phyloP scores from a whole-genome alignment of 495 filamentous ascomycete genomes.

The Gamarada debralockiae region DNA sequence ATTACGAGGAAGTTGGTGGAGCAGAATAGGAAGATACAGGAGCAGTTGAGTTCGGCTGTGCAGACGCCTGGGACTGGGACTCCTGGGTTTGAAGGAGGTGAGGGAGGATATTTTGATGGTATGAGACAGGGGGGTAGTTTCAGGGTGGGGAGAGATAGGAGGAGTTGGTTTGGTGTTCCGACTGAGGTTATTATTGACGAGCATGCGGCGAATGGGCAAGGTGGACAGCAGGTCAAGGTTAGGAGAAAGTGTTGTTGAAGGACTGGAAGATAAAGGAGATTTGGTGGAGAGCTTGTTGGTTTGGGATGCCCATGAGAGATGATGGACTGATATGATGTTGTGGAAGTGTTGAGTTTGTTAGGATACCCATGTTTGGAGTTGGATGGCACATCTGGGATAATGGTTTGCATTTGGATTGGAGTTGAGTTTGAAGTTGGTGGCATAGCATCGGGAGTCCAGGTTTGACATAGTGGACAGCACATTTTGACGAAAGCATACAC shows the following conservation, averaged over 20 bases:
- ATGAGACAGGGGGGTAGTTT: slow-evolving; percentile 48
- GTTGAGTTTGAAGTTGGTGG: neutral
- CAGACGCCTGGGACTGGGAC: slow-evolving; percentile 28
- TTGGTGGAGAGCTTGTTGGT: neutral
- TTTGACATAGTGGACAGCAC: neutral
- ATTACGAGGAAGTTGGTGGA: slow-evolving; percentile 94
- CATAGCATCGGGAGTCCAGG: slow-evolving; percentile 13
- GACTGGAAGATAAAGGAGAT: neutral
- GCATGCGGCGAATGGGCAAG: slow-evolving; percentile 25
- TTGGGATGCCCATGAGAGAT: neutral
- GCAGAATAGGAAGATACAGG: slow-evolving; percentile 69
- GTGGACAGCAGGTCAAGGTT: slow-evolving; percentile 31
- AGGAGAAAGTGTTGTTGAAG: slow-evolving; percentile 45
- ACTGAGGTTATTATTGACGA: slow-evolving; percentile 35
- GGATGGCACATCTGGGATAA: slow-evolving; percentile 1
- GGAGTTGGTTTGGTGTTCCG: slow-evolving; percentile 60
- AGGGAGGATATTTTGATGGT: slow-evolving; percentile 42
- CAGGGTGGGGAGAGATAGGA: slow-evolving; percentile 55
- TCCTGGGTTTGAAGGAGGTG: slow-evolving; percentile 9
- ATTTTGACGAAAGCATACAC: neutral
- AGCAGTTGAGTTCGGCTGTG: slow-evolving; percentile 27
- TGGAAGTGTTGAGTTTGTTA: no score
- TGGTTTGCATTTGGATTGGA: slow-evolving; percentile 17
- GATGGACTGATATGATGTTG: no score
- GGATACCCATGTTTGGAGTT: no score